Evolutionary conservation across 202 grass and related monocot genomes (phyloP).

Genomic region (Carex arenaria): DNA sequence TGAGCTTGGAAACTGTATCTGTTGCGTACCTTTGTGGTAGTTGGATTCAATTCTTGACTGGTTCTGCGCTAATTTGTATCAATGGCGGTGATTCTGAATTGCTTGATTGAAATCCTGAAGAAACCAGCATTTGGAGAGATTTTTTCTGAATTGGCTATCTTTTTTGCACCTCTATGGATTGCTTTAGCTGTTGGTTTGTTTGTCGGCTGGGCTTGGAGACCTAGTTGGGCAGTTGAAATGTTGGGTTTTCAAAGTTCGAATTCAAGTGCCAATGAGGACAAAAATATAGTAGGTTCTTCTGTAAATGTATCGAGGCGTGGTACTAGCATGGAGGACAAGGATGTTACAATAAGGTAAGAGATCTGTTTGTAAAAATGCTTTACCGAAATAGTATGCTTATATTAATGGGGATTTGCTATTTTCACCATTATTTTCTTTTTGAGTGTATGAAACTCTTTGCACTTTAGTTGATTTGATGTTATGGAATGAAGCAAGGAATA

Average conservation of each 20-base stretch:
- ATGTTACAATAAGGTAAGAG: conserved; percentile 34
- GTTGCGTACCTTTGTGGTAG: neutral
- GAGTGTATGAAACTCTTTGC: neutral
- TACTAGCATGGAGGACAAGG: neutral
- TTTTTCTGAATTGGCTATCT: conserved; percentile 42
- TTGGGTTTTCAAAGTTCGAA: conserved; percentile 14
- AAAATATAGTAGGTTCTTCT: neutral
- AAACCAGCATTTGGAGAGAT: conserved; percentile 43
- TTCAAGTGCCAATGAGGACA: conserved; percentile 16
- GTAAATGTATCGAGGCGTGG: neutral
- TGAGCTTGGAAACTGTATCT: neutral
- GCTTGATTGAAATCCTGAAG: conserved; percentile 40
- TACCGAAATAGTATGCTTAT: neutral
- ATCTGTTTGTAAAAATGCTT: conserved; percentile 6
- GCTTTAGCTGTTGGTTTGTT: conserved; percentile 61
- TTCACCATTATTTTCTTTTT: neutral
- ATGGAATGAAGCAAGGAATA: neutral
- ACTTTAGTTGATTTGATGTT: neutral
- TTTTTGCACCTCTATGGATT: conserved; percentile 67
- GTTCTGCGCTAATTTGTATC: neutral
- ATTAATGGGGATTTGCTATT: neutral
- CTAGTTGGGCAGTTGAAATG: conserved; percentile 46
- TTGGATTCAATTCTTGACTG: neutral
- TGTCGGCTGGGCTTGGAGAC: conserved; percentile 85
- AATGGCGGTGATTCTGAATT: conserved; percentile 57